A percentile compares a stretch with the other conserved stretches of the same genome.
phyloP scores from a whole-genome alignment of 2,329 filamentous ascomycete species.

The Cercospora citrullina region DNA sequence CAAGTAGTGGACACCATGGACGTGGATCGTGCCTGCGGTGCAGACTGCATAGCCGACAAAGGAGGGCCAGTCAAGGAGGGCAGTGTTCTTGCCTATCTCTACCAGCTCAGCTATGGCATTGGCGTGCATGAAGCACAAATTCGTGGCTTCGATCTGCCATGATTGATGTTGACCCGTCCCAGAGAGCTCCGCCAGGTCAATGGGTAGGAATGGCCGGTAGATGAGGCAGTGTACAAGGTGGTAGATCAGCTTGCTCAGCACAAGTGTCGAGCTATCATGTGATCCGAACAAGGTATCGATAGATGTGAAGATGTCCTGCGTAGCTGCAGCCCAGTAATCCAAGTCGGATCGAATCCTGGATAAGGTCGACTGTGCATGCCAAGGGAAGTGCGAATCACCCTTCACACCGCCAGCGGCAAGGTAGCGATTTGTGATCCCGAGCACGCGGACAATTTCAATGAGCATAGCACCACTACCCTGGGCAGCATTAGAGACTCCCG shows the following conservation, averaged over 20 bases:
- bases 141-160: constrained; percentile 90
- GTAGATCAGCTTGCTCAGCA: constrained; percentile 83
- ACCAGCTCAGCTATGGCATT: constrained; percentile 84
- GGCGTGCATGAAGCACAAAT: constrained; percentile 81
- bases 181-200: constrained; percentile 77
- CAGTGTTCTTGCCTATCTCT: constrained; percentile 72
- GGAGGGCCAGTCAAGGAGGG: constrained; percentile 78
- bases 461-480: constrained; percentile 78
- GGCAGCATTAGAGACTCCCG: constrained; percentile 58
- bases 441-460: constrained; percentile 78
- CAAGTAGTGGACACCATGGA: constrained; percentile 80
- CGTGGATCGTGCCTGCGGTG: constrained; percentile 83
- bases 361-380: constrained; percentile 81
- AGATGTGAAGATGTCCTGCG: constrained; percentile 74
- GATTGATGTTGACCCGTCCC: constrained; percentile 82
- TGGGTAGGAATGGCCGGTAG: constrained; percentile 82
- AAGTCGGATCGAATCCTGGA: constrained; percentile 84
- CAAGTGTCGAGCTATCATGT: constrained; percentile 72
- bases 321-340: constrained; percentile 80
- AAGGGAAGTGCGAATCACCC: constrained; percentile 86
- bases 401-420: constrained; percentile 83
- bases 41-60: constrained; percentile 86
- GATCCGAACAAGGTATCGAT: constrained; percentile 75
- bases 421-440: constrained; percentile 81
- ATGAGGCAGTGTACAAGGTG: constrained; percentile 84